A percentile compares a stretch with the other conserved stretches of the same genome.
These are phyloP conservation scores for Gilbertella persicaria DNA, from an alignment of 371 early-diverging fungal genomes.

Conservation along the genomic window DNA sequence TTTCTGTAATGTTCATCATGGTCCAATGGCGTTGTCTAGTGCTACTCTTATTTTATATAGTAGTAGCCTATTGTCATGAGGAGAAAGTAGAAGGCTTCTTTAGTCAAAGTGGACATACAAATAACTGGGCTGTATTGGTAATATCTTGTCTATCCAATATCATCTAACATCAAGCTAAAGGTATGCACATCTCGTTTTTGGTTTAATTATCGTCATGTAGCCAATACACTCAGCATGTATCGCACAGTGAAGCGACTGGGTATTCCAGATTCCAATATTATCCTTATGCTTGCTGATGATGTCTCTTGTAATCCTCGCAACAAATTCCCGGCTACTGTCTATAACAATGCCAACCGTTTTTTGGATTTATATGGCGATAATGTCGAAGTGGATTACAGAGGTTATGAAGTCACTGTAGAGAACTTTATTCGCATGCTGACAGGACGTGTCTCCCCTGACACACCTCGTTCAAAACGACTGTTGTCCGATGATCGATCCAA, in stretches of 20 bases:
- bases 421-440: slow-evolving; percentile 95
- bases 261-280: slow-evolving; percentile 96
- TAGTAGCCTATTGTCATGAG: background rate
- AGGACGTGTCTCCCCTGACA: slow-evolving; percentile 75
- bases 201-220: slow-evolving; percentile 96
- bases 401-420: slow-evolving; percentile 97
- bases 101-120: slow-evolving; percentile 74
- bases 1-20: too few relatives aligned
- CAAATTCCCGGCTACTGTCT: slow-evolving; percentile 89
- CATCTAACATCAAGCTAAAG: too few relatives aligned
- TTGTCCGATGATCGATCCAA: slow-evolving; percentile 93
- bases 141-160: too few relatives aligned
- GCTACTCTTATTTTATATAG: background rate
- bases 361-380: slow-evolving; percentile 93
- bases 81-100: slow-evolving; percentile 55
- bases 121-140: slow-evolving; percentile 97
- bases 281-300: slow-evolving; percentile 97
- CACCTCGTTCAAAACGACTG: slow-evolving; percentile 89
- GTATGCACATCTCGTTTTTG: slow-evolving; percentile 97
- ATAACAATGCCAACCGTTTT: slow-evolving; percentile 79
- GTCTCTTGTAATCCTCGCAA: slow-evolving; percentile 96
- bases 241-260: slow-evolving; percentile 97
- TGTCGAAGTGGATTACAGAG: slow-evolving; percentile 96
- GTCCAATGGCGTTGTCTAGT: background rate
- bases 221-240: slow-evolving; percentile 95